A percentile compares a stretch with the other conserved stretches of the same genome.
Evolutionary conservation across 2,329 filamentous ascomycete species (phyloP).

Genomic region (Phialemoniopsis sp.): DNA sequence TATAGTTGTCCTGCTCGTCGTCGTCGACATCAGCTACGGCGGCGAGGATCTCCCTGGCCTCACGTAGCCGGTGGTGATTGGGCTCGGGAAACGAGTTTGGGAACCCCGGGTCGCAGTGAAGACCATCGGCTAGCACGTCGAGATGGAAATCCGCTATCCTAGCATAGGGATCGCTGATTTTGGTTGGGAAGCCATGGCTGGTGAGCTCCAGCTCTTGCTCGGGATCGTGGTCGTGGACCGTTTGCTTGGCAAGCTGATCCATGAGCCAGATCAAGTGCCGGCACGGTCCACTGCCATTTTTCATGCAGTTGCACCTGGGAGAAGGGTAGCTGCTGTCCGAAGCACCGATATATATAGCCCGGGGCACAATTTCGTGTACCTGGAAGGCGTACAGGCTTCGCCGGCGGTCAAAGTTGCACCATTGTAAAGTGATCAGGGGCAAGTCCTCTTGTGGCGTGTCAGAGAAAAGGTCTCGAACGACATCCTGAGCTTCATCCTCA

Average conservation of each 20-base stretch:
- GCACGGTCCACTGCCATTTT: slow-evolving; percentile 31
- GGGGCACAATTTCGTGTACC: slow-evolving; percentile 49
- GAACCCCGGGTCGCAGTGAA: slow-evolving; percentile 42
- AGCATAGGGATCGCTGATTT: slow-evolving; percentile 40
- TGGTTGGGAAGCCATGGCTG: slow-evolving; percentile 21
- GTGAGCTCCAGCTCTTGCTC: slow-evolving; percentile 23
- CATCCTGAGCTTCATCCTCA: slow-evolving; percentile 14
- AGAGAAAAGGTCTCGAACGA: slow-evolving; percentile 38
- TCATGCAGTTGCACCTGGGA: slow-evolving; percentile 42
- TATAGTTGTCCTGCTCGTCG: slow-evolving; percentile 36
- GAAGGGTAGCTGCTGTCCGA: slow-evolving; percentile 30
- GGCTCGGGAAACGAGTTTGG: slow-evolving; percentile 17
- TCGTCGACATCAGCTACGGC: slow-evolving; percentile 31
- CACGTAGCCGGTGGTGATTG: slow-evolving; percentile 34
- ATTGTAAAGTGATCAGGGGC: slow-evolving; percentile 44
- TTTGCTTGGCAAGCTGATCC: slow-evolving; percentile 46
- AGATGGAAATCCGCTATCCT: slow-evolving; percentile 47
- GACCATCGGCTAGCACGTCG: slow-evolving; percentile 43
- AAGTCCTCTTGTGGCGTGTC: slow-evolving; percentile 26
- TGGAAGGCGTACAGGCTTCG: slow-evolving; percentile 50
- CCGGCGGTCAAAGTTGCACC: slow-evolving; percentile 32
- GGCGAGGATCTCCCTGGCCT: slow-evolving; percentile 48
- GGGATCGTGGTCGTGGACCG: slow-evolving; percentile 36
- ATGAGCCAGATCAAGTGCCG: slow-evolving; percentile 51
- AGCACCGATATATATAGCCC: slow-evolving; percentile 44